These are phyloP conservation scores for Polymyxa betae DNA, from an alignment of 208 protist species.

Conservation along the genomic window DNA sequence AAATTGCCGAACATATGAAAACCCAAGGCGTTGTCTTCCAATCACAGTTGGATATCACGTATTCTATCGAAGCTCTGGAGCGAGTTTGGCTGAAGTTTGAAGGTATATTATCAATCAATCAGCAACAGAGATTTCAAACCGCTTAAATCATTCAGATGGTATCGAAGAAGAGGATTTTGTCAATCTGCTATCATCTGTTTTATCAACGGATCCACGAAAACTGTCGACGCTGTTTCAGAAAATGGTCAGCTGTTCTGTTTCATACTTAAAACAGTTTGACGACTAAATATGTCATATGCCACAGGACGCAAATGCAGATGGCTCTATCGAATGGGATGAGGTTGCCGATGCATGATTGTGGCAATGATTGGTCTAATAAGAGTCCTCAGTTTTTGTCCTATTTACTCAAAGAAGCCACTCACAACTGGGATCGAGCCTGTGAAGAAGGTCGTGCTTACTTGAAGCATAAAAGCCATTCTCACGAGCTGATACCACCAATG, in stretches of 20 bases:
- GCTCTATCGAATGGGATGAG: slow-evolving; percentile 51
- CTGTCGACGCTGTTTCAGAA: slow-evolving; percentile 46
- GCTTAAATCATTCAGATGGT: neutral
- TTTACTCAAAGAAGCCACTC: slow-evolving; percentile 38
- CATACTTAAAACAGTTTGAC: neutral
- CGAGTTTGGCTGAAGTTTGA: slow-evolving; percentile 25
- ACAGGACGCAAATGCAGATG: slow-evolving; percentile 31
- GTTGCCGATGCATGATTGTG: neutral
- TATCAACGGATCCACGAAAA: neutral
- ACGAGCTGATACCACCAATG: neutral
- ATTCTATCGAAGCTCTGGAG: slow-evolving; percentile 34
- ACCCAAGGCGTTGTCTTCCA: slow-evolving; percentile 24
- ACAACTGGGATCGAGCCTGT: slow-evolving; percentile 41
- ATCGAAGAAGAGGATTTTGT: slow-evolving; percentile 50
- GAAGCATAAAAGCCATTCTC: neutral
- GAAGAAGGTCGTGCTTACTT: slow-evolving; percentile 8
- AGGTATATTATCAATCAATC: neutral
- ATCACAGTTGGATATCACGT: slow-evolving; percentile 35
- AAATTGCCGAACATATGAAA: slow-evolving; percentile 9
- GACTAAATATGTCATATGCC: neutral
- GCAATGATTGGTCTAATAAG: neutral
- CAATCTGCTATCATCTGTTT: slow-evolving; percentile 11
- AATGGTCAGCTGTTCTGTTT: neutral
- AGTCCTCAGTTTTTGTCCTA: slow-evolving; percentile 2
- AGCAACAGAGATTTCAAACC: neutral